Evolutionary conservation across 2,329 filamentous ascomycete genomes (phyloP).

Genomic region (Xylariaceae sp.): DNA sequence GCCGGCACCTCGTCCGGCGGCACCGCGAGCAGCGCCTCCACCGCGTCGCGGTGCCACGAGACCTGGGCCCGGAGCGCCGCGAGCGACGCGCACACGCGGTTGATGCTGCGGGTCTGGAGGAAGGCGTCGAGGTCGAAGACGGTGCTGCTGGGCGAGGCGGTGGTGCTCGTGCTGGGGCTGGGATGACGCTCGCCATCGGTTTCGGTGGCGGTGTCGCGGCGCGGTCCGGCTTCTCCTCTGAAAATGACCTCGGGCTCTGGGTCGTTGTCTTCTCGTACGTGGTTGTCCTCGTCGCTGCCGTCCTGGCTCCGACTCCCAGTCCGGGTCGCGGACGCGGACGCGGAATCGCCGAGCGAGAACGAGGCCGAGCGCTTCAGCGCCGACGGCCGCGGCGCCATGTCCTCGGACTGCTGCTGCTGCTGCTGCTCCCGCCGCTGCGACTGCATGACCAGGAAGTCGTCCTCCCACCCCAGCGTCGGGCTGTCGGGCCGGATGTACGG

Average conservation of each 20-base stretch:
- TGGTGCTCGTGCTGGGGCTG: no score
- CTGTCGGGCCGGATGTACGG: conserved; percentile 55
- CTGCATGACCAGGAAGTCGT: conserved; percentile 15
- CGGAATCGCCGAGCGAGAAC: no score
- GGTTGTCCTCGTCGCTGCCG: conserved; percentile 2
- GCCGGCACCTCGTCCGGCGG: no score
- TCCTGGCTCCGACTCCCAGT: no score
- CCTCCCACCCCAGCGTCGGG: conserved; percentile 53
- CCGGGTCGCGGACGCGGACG: no score
- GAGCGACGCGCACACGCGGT: conserved; percentile 47
- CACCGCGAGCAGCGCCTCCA: conserved; percentile 36
- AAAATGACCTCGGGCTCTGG: no score
- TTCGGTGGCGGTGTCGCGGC: no score
- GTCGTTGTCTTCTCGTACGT: conserved; percentile 14
- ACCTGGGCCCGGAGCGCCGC: conserved; percentile 45
- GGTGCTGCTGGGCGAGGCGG: no score
- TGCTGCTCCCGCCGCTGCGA: not conserved
- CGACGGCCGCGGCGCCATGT: not conserved
- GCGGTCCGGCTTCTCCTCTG: no score
- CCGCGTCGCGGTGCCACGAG: conserved; percentile 39
- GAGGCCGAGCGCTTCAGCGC: not conserved
- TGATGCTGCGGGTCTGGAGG: conserved; percentile 38
- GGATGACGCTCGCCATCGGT: no score
- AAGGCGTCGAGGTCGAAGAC: conserved; percentile 33
- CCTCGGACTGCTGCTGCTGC: not conserved